These are phyloP conservation scores for Chaetomidium leptoderma DNA, from an alignment of 495 filamentous ascomycete genomes.

Conservation along the genomic window DNA sequence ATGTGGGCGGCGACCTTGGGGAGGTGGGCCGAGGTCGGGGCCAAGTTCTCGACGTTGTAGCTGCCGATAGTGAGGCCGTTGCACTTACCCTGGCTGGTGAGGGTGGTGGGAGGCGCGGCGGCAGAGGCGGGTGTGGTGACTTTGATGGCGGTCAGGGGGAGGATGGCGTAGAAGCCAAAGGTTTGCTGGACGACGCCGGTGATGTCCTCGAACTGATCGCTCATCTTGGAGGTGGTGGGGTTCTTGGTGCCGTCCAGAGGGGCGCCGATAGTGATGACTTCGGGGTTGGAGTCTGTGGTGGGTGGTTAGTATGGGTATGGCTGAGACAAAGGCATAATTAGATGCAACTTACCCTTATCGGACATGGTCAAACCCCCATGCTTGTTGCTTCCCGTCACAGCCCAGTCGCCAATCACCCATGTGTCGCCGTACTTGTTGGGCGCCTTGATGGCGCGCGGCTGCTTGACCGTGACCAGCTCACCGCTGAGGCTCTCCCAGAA, in stretches of 20 bases:
- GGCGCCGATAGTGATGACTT: constrained; percentile 54
- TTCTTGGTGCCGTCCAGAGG: constrained; percentile 59
- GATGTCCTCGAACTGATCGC: constrained; percentile 53
- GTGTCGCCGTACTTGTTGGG: constrained; percentile 58
- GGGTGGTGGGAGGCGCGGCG: constrained; percentile 38
- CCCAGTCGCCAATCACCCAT: constrained; percentile 57
- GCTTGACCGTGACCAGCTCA: constrained; percentile 52
- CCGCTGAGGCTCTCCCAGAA: constrained; percentile 62
- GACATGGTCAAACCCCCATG: constrained; percentile 54
- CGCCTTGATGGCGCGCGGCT: constrained; percentile 43
- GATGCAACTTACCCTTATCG: constrained; percentile 29
- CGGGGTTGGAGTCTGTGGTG: constrained; percentile 55
- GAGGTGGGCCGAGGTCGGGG: constrained; percentile 44
- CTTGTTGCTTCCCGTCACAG: constrained; percentile 48
- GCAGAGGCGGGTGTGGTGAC: constrained; percentile 30
- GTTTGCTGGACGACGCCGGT: constrained; percentile 54
- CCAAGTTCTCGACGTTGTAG: constrained; percentile 62
- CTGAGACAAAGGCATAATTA: no score
- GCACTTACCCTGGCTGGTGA: constrained; percentile 46
- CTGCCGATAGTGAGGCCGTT: constrained; percentile 49
- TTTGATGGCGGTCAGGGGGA: constrained; percentile 51
- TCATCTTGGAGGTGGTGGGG: constrained; percentile 49
- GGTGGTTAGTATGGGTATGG: neutral
- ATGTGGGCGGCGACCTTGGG: constrained; percentile 51
- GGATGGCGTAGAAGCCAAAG: constrained; percentile 58